These are phyloP conservation scores for Yamadazyma ubonensis DNA, from an alignment of 805 yeast genomes.

Conservation along the genomic window DNA sequence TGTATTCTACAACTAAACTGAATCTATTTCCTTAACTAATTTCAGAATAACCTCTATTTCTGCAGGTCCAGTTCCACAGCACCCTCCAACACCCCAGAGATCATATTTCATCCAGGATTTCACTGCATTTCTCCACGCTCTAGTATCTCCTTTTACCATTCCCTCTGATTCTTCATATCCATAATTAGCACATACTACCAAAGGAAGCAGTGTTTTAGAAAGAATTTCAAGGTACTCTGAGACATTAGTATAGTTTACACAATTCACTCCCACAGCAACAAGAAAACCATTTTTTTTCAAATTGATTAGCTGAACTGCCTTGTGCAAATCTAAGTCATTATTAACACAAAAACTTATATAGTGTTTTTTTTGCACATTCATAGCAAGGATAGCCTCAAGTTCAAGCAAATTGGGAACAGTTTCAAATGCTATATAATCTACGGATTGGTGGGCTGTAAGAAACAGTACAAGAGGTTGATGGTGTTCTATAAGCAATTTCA, in stretches of 20 bases:
- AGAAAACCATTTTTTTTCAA: conserved; percentile 21
- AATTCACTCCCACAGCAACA: conserved; percentile 65
- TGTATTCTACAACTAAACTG: too few relatives aligned
- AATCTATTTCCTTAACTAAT: background rate
- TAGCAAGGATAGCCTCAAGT: conserved; percentile 44
- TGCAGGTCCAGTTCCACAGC: conserved; percentile 9
- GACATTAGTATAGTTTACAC: conserved; percentile 51
- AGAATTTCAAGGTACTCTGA: conserved; percentile 30
- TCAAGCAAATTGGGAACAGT: conserved; percentile 69
- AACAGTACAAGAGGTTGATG: conserved; percentile 46
- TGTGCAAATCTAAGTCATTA: conserved; percentile 9
- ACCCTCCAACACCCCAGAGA: conserved; percentile 27
- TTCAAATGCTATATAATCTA: conserved; percentile 65
- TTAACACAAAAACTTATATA: conserved; percentile 42
- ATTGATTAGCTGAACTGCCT: background rate
- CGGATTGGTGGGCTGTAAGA: conserved; percentile 35
- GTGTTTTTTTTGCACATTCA: conserved; percentile 36
- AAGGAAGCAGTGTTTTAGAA: conserved; percentile 27
- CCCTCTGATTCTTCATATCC: conserved; percentile 49
- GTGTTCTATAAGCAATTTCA: conserved; percentile 45
- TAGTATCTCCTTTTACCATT: conserved; percentile 12
- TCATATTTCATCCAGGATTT: conserved; percentile 16
- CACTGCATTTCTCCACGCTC: conserved; percentile 33
- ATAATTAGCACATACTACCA: conserved; percentile 71
- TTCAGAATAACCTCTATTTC: conserved; percentile 22